Percentiles rank a stretch among this genome's conserved stretches.
These are phyloP conservation scores for Hura crepitans DNA, from an alignment of 441 rosid species.

Conservation along the genomic window DNA sequence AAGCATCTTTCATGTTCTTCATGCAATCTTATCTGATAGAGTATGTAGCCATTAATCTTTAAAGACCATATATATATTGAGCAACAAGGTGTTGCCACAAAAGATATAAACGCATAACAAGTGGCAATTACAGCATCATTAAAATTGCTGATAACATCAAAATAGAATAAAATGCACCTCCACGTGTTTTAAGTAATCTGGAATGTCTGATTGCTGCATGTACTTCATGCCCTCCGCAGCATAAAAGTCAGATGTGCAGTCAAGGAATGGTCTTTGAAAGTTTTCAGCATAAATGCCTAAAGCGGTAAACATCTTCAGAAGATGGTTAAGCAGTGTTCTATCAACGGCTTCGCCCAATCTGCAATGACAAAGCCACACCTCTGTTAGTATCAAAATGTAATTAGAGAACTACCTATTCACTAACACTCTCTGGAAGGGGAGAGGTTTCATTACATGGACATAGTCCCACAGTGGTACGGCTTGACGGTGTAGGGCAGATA, in stretches of 20 bases:
- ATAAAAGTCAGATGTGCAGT: constrained; percentile 89
- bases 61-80: constrained; percentile 8
- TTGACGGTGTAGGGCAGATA: too few relatives aligned
- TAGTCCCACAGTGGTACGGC: too few relatives aligned
- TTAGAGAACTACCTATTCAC: neutral
- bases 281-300: constrained; percentile 89
- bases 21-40: constrained; percentile 74
- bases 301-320: constrained; percentile 95
- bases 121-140: neutral
- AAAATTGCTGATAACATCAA: neutral
- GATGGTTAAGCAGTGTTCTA: constrained; percentile 83
- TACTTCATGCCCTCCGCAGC: constrained; percentile 93
- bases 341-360: constrained; percentile 91
- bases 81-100: neutral
- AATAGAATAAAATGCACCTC: constrained; percentile 51
- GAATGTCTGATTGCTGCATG: constrained; percentile 94
- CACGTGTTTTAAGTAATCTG: constrained; percentile 97
- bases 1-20: constrained; percentile 98
- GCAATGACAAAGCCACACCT: constrained; percentile 25
- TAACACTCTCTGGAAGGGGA: neutral
- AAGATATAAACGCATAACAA: neutral
- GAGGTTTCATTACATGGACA: too few relatives aligned
- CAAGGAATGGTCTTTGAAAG: constrained; percentile 93
- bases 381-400: neutral
- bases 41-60: constrained; percentile 16